Conservation (phyloP, 345 rosid genomes). For the Kernera saxatilis region DNA sequence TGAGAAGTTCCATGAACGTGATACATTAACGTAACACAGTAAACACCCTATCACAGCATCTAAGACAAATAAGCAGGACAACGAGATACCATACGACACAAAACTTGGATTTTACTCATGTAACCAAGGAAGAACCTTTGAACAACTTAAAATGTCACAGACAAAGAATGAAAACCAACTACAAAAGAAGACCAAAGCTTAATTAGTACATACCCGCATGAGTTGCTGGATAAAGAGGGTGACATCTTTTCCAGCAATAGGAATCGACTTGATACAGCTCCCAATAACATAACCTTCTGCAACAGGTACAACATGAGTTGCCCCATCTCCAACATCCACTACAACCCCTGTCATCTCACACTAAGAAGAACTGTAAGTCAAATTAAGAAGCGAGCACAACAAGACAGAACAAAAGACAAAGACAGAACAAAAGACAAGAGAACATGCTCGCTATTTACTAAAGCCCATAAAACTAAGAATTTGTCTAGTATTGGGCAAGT, state of each 20-base stretch:
- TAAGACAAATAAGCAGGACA: neutral
- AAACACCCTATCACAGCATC: neutral
- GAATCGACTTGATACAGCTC: conserved; percentile 87
- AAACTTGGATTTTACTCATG: neutral
- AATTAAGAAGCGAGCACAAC: conserved; percentile 21
- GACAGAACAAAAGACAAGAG: neutral
- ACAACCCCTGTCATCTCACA: conserved; percentile 99
- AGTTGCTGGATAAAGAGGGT: conserved; percentile 90
- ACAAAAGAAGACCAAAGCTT: neutral
- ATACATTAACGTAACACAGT: neutral
- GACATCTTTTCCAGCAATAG: conserved; percentile 89
- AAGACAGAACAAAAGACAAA: neutral
- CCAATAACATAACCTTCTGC: conserved; percentile 99
- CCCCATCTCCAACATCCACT: conserved; percentile 97
- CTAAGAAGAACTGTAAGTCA: conserved; percentile 52
- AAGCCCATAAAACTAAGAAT: neutral
- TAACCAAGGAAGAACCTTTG: neutral
- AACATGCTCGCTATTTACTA: neutral
- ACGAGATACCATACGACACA: neutral
- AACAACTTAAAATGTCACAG: neutral
- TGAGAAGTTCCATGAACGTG: conserved; percentile 1
- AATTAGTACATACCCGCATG: conserved; percentile 65
- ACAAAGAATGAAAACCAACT: neutral
- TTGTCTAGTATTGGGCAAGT: neutral
- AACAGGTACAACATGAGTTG: conserved; percentile 90